Base-by-base conservation (phyloP, 2,329 filamentous ascomycete genomes). In the Trichoderma sp. region DNA sequence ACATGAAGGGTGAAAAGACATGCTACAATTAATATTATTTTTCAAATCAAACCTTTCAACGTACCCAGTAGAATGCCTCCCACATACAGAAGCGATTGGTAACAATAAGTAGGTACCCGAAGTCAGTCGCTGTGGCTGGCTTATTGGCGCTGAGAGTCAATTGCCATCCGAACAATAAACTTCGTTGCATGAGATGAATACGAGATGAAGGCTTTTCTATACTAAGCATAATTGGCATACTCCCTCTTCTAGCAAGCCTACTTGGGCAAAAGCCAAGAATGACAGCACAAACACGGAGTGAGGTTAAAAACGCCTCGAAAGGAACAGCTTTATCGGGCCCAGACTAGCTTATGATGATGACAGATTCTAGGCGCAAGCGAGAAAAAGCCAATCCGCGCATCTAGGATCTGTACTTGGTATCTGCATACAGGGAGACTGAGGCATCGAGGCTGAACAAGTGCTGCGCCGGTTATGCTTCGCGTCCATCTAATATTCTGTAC, bases 391-490 rank as follows among this genome's bases (percentile, higher is more conserved):
- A 49, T 8, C n/a, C n/a, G 46, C 4, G 21, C 8, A 24, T 49
- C 1, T 24, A n/a, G n/a, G n/a, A 24, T 49, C 46, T 21, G 10
- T n/a, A 18, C 18, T 49, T 13, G 30, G 24, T 13, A 46, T 5
- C 39, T n/a, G n/a, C 24, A 32, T 52, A 32, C 26, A n/a, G 4
- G 46, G 30, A 52, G 28, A 54, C 5, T n/a, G 26, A 64, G 16
- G 51, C 51, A 46, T 30, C 26, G 26, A 49, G 61, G 52, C 61
- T 49, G 37, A 56, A 65, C 21, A 65, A 65, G 34, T 54, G 60
- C 51, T 65, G 51, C 51, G 61, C 51, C 51, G 43, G 37, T 21
- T 21, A 37, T 49, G 46, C 18, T 3, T 46, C 43, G 24, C 52
- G 26, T 11, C 16, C 7, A 4, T 43, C 39, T 18, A 43, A 43